A percentile compares a stretch with the other conserved stretches of the same genome.
Evolutionary conservation across 129 eudicot species (phyloP).

Genomic region (Apium graveolens): DNA sequence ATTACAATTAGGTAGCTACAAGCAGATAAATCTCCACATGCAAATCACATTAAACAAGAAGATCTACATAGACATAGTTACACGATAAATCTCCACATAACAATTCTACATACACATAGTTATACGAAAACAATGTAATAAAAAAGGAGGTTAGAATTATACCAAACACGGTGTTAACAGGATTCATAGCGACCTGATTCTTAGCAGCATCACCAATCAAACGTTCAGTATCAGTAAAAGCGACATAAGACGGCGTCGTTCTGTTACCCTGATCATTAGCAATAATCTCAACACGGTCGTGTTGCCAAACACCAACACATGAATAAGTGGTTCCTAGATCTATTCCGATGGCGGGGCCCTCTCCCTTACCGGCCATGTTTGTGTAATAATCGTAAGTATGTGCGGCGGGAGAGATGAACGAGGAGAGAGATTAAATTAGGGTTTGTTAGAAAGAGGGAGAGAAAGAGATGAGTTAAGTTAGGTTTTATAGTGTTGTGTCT

Average conservation of each 20-base stretch:
- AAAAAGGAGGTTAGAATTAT: slow-evolving; percentile 3
- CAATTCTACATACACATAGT: too few relatives aligned
- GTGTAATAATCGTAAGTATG: not conserved
- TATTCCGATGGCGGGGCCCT: slow-evolving; percentile 52
- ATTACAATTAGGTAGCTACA: too few relatives aligned
- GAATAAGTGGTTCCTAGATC: slow-evolving; percentile 56
- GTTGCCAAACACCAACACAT: slow-evolving; percentile 56
- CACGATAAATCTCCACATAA: too few relatives aligned
- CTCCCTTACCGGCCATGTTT: slow-evolving; percentile 46
- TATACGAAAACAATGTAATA: not conserved
- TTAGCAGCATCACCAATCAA: slow-evolving; percentile 50
- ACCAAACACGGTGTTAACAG: slow-evolving; percentile 49
- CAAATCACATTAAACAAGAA: too few relatives aligned
- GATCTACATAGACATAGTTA: too few relatives aligned
- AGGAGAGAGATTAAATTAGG: slow-evolving; percentile 5
- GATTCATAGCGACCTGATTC: slow-evolving; percentile 61
- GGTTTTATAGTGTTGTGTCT: slow-evolving; percentile 8
- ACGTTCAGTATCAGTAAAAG: slow-evolving; percentile 40
- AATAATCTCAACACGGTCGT: slow-evolving; percentile 50
- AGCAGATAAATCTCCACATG: too few relatives aligned
- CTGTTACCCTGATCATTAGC: slow-evolving; percentile 61
- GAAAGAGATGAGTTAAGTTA: not conserved
- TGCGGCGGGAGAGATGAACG: not conserved
- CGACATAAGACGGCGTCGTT: slow-evolving; percentile 52
- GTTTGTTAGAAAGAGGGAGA: not conserved